These are phyloP conservation scores for Ceratobasidium sp. DNA, from an alignment of 1,284 basidiomycete genomes.

Conservation along the genomic window DNA sequence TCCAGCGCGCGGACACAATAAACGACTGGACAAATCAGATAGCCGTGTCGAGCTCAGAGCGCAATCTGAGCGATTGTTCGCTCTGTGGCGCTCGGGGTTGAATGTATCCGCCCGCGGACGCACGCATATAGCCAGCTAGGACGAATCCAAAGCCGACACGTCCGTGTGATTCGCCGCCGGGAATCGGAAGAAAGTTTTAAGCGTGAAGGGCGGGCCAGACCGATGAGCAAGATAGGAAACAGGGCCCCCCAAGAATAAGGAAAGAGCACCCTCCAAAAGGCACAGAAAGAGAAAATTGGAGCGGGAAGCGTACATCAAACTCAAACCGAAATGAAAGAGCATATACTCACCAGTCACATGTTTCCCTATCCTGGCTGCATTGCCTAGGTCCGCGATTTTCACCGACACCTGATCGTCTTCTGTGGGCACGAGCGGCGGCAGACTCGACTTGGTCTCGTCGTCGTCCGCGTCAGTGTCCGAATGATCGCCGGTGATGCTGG, in stretches of 20 bases:
- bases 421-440: background rate
- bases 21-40: background rate
- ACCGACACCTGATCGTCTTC: constrained; percentile 27
- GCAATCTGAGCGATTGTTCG: background rate
- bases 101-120: no score
- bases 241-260: background rate
- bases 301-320: background rate
- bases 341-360: constrained; percentile 26
- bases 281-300: background rate
- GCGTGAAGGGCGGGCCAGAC: background rate
- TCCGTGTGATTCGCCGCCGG: background rate
- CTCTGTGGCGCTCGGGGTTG: no score
- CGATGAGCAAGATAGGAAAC: background rate
- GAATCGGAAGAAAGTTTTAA: background rate
- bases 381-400: constrained; percentile 37
- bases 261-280: background rate
- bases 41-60: background rate
- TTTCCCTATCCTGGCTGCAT: constrained; percentile 14
- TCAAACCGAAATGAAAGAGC: constrained; percentile 20
- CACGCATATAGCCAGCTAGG: no score
- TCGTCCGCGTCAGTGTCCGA: constrained; percentile 21
- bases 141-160: no score
- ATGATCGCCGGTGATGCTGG: background rate
- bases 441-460: background rate
- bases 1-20: background rate